Percentiles rank a stretch among this genome's conserved stretches.
phyloP scores from a whole-genome alignment of 2,329 filamentous ascomycete genomes.

The Colletotrichum shisoi region DNA sequence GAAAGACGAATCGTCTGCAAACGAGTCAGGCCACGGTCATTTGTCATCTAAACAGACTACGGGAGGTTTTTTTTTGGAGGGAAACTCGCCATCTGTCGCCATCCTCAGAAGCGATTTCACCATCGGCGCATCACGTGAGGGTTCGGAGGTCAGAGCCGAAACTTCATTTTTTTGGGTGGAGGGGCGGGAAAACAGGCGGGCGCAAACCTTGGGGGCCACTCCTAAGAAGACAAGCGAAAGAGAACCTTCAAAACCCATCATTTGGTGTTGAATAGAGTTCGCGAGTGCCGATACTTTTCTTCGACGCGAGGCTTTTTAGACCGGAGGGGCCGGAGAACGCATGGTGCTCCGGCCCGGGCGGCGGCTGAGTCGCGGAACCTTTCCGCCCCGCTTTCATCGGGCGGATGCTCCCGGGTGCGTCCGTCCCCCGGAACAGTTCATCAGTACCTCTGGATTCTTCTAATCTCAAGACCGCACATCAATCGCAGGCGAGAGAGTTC shows the following conservation, averaged over 20 bases:
- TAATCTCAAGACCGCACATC: background rate
- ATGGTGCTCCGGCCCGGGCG: background rate
- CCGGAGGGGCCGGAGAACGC: background rate
- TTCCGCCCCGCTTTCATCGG: background rate
- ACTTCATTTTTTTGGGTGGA: background rate
- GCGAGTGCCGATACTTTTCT: background rate
- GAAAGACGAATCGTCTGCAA: background rate
- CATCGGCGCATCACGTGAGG: conserved; percentile 37
- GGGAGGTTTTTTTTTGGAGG: conserved; percentile 7
- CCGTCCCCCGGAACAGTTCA: rapidly evolving
- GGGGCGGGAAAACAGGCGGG: background rate
- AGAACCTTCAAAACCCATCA: background rate
- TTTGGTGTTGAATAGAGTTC: background rate
- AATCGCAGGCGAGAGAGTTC: too few species aligned
- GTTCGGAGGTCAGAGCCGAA: conserved; percentile 4
- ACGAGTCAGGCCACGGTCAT: conserved; percentile 17
- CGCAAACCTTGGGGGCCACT: background rate
- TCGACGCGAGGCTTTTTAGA: background rate
- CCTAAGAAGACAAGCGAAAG: background rate
- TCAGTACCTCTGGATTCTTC: too few species aligned
- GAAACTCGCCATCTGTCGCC: conserved; percentile 35
- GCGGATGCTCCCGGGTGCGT: too few species aligned
- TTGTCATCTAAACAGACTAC: conserved; percentile 26
- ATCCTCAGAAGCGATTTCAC: conserved; percentile 36
- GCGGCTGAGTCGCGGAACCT: background rate